Evolutionary conservation across 2,329 filamentous ascomycete species (phyloP).

Genomic region (Phyllosticta citrichinensis): DNA sequence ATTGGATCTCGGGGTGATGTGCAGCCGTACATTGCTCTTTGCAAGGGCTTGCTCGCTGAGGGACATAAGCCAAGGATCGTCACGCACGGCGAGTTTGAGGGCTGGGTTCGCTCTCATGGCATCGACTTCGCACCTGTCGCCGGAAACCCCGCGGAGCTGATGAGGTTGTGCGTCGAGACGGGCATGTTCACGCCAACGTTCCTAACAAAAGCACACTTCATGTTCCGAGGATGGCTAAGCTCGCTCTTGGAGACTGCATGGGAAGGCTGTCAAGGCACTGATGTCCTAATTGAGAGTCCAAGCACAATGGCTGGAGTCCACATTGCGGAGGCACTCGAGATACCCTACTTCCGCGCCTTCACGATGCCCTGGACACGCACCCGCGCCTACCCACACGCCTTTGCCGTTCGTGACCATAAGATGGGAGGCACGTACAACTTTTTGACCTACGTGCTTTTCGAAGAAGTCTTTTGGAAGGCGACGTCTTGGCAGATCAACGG

Average conservation of each 20-base stretch:
- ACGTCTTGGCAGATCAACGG: slow-evolving; percentile 85
- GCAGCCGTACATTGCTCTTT: slow-evolving; percentile 93
- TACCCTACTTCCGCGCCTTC: slow-evolving; percentile 95
- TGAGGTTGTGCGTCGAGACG: slow-evolving; percentile 92
- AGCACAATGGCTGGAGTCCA: slow-evolving; percentile 97
- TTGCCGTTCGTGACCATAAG: slow-evolving; percentile 84
- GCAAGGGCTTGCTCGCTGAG: slow-evolving; percentile 79
- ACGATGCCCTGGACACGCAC: slow-evolving; percentile 99
- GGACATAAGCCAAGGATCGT: slow-evolving; percentile 82
- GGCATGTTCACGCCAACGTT: slow-evolving; percentile 95
- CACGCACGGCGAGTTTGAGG: slow-evolving; percentile 81
- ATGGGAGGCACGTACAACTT: slow-evolving; percentile 95
- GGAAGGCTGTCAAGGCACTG: slow-evolving; percentile 72
- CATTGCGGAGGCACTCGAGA: slow-evolving; percentile 83
- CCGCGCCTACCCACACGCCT: slow-evolving; percentile 90
- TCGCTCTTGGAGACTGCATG: slow-evolving; percentile 75
- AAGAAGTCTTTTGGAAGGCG: slow-evolving; percentile 92
- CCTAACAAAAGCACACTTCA: slow-evolving; percentile 63
- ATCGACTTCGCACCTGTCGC: slow-evolving; percentile 86
- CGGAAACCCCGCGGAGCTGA: slow-evolving; percentile 86
- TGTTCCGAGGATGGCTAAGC: slow-evolving; percentile 89
- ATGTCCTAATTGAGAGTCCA: slow-evolving; percentile 88
- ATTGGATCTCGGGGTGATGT: slow-evolving; percentile 95
- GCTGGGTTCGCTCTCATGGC: slow-evolving; percentile 83
- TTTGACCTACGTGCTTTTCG: slow-evolving; percentile 91